phyloP scores from a whole-genome alignment of 108 stramenopile genomes.

The Craspedostauros australis region DNA sequence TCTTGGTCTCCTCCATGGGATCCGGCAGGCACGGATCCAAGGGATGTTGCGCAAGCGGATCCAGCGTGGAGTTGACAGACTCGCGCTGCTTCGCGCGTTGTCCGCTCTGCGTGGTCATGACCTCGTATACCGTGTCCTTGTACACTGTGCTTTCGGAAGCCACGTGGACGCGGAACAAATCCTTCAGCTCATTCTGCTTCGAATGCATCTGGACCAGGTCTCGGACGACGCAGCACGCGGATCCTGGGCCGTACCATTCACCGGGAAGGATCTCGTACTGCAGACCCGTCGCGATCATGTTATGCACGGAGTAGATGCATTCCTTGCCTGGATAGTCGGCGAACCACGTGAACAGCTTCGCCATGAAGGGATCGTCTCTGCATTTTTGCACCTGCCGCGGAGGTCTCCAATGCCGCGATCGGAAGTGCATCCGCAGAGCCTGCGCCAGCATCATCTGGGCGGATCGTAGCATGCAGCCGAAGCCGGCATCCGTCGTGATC shows the following conservation, averaged over 20 bases:
- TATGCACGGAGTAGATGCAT: conserved; percentile 66
- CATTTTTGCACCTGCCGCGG: conserved; percentile 13
- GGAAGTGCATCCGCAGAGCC: conserved; percentile 68
- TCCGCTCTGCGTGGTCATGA: conserved; percentile 55
- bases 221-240: conserved; percentile 72
- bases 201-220: conserved; percentile 64
- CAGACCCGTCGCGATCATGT: conserved; percentile 80
- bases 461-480: conserved; percentile 98
- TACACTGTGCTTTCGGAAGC: conserved; percentile 84
- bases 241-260: conserved; percentile 88
- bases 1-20: background rate
- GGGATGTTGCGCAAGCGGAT: conserved; percentile 17
- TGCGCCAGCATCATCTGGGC: conserved; percentile 96
- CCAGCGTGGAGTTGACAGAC: conserved; percentile 3
- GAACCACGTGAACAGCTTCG: conserved; percentile 58
- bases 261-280: conserved; percentile 73
- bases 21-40: conserved; percentile 9
- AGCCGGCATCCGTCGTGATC: conserved; percentile 89
- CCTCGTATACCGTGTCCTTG: conserved; percentile 48
- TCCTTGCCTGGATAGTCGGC: conserved; percentile 67
- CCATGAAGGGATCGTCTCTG: conserved; percentile 38
- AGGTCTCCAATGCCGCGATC: conserved; percentile 46
- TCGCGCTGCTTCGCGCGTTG: conserved; percentile 9
- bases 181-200: conserved; percentile 3
- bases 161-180: conserved; percentile 60